Base-by-base conservation (phyloP, 441 rosid genomes). In the Melastoma candidum region DNA sequence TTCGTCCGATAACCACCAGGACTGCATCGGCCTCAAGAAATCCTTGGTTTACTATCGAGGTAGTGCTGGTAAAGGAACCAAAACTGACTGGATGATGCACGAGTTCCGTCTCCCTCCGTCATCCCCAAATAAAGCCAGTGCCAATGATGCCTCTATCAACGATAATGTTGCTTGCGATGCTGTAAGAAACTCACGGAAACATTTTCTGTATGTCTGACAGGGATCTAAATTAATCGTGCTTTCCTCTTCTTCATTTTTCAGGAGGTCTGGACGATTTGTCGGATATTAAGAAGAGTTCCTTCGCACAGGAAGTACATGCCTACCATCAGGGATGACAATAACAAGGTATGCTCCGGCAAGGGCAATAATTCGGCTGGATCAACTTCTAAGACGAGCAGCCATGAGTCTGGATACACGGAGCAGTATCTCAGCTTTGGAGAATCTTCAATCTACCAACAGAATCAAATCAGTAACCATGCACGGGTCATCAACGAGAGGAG, bases 81-180 rank as follows among this genome's bases (percentile, higher is more conserved):
- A 90, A 68, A 87, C 98, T 0, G 95, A 90, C 49, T 90, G 98
- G 98, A 90, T 90, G 98, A 90, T 90, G 98, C 88, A 90, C 17
- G 98, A 90, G 65, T 87, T 90, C 75, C 96, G 98, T 58, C 93
- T 90, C 44, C 95, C 98, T 1, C 2, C 63, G 22, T 17, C 22
- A 17, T 17, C 22, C 0, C 22, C 22, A 17, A 17, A 17, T 17
- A 17, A 17, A 2, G 60, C 59, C 43, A 61, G 67, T 13, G 59
- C 58, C 50, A 49, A 56, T 44, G 46, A 60, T 66, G 60, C 12
- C 45, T 22, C 59, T 44, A 43, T 0, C 29, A 63, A n/a, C n/a
- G 49, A 52, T 41, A 53, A 63, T 58, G 66, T 68, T 45, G 13
- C 57, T 11, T 75, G 62, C 63, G 84, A 82, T 62, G 94, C 95